Evolutionary conservation across 2,329 filamentous ascomycete species (phyloP).

Genomic region (Didymellaceae sp.): DNA sequence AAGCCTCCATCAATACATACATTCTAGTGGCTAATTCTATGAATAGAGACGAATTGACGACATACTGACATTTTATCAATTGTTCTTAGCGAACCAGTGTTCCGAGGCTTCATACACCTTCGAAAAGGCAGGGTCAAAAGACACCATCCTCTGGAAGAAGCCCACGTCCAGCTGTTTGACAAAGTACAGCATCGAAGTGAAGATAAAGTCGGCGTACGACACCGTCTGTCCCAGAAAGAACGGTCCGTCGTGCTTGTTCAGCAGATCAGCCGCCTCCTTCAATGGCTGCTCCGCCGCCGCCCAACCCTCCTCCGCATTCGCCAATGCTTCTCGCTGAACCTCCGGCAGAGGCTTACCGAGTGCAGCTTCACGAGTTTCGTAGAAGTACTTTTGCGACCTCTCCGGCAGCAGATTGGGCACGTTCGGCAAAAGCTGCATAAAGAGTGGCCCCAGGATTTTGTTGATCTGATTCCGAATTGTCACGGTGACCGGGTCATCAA

Average conservation of each 20-base stretch:
- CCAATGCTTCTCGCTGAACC: slow-evolving; percentile 50
- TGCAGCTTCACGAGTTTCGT: slow-evolving; percentile 56
- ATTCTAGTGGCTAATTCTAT: background rate
- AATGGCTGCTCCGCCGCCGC: slow-evolving; percentile 50
- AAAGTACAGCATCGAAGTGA: slow-evolving; percentile 59
- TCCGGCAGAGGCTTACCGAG: slow-evolving; percentile 63
- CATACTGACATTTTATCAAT: slow-evolving; percentile 27
- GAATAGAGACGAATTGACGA: background rate
- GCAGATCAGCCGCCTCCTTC: slow-evolving; percentile 49
- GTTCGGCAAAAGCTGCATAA: slow-evolving; percentile 46
- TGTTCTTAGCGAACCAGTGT: slow-evolving; percentile 50
- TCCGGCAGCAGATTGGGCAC: slow-evolving; percentile 63
- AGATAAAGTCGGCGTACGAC: slow-evolving; percentile 58
- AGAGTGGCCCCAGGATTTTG: slow-evolving; percentile 27
- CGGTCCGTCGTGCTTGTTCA: slow-evolving; percentile 65
- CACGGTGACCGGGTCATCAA: slow-evolving; percentile 60
- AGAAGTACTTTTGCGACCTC: slow-evolving; percentile 62
- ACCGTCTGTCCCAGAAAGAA: slow-evolving; percentile 66
- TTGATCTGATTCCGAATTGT: slow-evolving; percentile 54
- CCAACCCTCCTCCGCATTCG: slow-evolving; percentile 60
- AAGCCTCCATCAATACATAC: background rate
- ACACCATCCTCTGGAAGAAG: slow-evolving; percentile 49
- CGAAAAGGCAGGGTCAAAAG: slow-evolving; percentile 47
- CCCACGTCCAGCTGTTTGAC: slow-evolving; percentile 46
- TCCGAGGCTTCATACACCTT: slow-evolving; percentile 50